These are phyloP conservation scores for Fusarium vanettenii DNA, from an alignment of 2,329 filamentous ascomycete genomes.

Conservation along the genomic window DNA sequence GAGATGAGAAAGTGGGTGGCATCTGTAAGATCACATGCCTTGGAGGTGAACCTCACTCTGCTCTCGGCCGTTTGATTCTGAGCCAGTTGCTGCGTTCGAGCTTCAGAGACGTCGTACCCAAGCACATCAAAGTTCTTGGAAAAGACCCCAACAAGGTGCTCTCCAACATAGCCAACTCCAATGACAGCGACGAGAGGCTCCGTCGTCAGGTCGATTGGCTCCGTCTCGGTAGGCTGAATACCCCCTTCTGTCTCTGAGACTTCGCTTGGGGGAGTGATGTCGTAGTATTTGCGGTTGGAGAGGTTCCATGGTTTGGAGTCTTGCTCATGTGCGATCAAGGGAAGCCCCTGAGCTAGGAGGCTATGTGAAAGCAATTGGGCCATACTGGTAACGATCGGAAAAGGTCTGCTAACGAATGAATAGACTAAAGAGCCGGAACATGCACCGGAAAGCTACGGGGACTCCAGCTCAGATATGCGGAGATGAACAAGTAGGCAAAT, in stretches of 20 bases:
- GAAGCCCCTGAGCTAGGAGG: slow-evolving; percentile 37
- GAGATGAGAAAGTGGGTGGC: slow-evolving; percentile 66
- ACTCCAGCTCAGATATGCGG: slow-evolving; percentile 36
- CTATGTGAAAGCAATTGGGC: slow-evolving; percentile 39
- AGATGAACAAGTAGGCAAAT: slow-evolving; percentile 2
- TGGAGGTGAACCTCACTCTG: slow-evolving; percentile 52
- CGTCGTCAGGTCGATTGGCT: slow-evolving; percentile 15
- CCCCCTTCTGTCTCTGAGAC: slow-evolving; percentile 41
- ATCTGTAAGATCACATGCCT: slow-evolving; percentile 50
- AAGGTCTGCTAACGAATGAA: slow-evolving; percentile 37
- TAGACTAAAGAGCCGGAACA: slow-evolving; percentile 10
- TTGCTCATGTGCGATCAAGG: slow-evolving; percentile 33
- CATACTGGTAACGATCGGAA: slow-evolving; percentile 43
- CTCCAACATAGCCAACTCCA: slow-evolving; percentile 65
- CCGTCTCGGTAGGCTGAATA: slow-evolving; percentile 2
- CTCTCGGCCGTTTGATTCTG: slow-evolving; percentile 42
- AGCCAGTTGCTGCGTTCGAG: slow-evolving; percentile 51
- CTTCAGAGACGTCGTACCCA: slow-evolving; percentile 60
- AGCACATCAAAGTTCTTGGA: slow-evolving; percentile 54
- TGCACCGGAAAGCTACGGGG: slow-evolving; percentile 22
- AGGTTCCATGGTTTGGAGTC: slow-evolving; percentile 40
- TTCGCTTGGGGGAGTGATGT: slow-evolving; percentile 50
- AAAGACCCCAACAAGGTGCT: slow-evolving; percentile 60
- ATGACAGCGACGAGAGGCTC: slow-evolving; percentile 59
- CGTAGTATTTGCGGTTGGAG: slow-evolving; percentile 43